Percentiles rank a stretch among this genome's conserved stretches.
Conservation (phyloP, 768 basidiomycete species). For the Naganishia onofrii region DNA sequence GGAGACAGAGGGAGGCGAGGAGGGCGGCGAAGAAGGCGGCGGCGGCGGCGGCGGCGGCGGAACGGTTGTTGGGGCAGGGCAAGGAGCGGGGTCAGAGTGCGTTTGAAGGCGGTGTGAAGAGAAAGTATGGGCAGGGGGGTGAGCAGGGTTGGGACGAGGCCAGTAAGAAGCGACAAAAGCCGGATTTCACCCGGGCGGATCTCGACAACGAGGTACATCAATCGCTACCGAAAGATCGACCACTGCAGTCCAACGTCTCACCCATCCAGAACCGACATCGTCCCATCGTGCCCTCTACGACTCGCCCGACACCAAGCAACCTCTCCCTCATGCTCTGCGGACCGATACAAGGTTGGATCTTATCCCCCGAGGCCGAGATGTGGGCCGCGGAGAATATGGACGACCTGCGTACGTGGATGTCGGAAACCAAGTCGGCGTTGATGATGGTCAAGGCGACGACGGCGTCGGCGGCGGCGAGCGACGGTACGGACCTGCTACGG, state of each 20-base stretch:
- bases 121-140: background rate
- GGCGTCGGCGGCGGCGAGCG: conserved; percentile 23
- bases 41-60: no score
- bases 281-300: background rate
- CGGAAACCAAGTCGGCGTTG: conserved; percentile 11
- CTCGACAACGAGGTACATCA: no score
- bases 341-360: conserved; percentile 43
- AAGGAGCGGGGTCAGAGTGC: no score
- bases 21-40: background rate
- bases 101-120: background rate
- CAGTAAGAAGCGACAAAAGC: conserved; percentile 2
- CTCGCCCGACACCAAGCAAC: background rate
- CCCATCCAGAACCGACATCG: no score
- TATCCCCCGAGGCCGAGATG: background rate
- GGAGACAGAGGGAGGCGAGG: background rate
- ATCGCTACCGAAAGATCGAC: background rate
- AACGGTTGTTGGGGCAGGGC: no score
- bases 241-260: no score
- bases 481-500: background rate
- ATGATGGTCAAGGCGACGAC: no score
- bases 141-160: background rate
- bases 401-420: conserved; percentile 11
- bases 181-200: background rate
- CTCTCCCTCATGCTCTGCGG: conserved; percentile 45
- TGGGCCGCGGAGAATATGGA: conserved; percentile 20